Base-by-base conservation (phyloP, 768 basidiomycete species). In the Ramaria sp. region DNA sequence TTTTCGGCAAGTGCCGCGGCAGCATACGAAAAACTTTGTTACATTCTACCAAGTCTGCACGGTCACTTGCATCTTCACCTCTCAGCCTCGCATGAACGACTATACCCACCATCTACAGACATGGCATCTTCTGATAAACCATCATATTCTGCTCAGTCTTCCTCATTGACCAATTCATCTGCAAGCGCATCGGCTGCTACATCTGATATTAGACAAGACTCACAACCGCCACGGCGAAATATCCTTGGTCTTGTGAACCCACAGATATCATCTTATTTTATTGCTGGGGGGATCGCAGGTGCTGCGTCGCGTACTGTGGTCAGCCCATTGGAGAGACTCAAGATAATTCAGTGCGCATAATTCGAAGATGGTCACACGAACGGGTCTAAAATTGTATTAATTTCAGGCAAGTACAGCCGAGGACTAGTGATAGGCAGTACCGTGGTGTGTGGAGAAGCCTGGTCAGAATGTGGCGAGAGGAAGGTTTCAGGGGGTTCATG, bases 401-500 rank as follows among this genome's bases (percentile, higher is more conserved):
- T n/a, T 39, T 22, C 47, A 95, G 93, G 65, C 94, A 97, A 72
- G 91, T 91, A n/a, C 95, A 96, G 65, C 84, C 82, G 25, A 76
- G 69, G 43, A 69, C 75, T 27, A 74, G 78, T 15, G 71, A 76
- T 59, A 68, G 72, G 48, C 84, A 85, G 62, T 94, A 94, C 69
- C 81, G 75, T 61, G 91, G 91, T 18, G 90, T 94, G 34, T 89
- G 83, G 81, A 71, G 78, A 16, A 88, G 87, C 60, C 77, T 95
- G 43, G 76, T 77, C 16, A 80, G 94, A 58, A 94, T 94, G 82
- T 97, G 90, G 88, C 70, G 72, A 59, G 93, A 97, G 65, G 95
- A 98, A 67, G 95, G 95, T 7, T 83, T 94, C 68, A 78, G 69
- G 66, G 95, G 94, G 12, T 92, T 82, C 67, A 93, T 97, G 93